Evolutionary conservation across 345 rosid genomes (phyloP), one percentile per base, ranked within the genome.

Genomic region (Moringa oleifera): DNA sequence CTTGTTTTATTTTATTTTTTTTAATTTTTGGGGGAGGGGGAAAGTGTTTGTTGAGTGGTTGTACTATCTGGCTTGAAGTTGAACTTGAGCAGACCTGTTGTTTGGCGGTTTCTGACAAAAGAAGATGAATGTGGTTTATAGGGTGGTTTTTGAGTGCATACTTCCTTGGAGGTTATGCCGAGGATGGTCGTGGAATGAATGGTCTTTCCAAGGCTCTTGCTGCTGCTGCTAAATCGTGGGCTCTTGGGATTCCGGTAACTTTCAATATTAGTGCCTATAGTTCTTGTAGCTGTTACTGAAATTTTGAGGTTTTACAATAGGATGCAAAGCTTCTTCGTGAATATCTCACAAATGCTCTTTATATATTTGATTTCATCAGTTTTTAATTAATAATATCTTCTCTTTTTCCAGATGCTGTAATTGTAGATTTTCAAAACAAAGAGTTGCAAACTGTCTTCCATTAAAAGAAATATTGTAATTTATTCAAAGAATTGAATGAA

Each of bases 71-170:
- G 50, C 36, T 61, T 57, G 10, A 36, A 23, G 46, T 18, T 25
- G 10, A 22, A 5, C 7, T 41, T 41, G 37, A 33, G 12, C n/a
- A 41, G 47, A 41, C 12, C 47, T 41, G n/a, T 41, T 41, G 47
- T 4, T 41, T 41, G 47, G 12, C 1, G 6, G 6, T 41, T 41
- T 41, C 12, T 41, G 12, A 41, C 47, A 7, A 41, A 15, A 41
- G 12, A 7, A 41, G 1, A 15, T 41, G 9, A 7, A 41, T 41
- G 3, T 3, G 8, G 33, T 8, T 28, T 28, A 62, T 62, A 90
- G 97, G 98, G 63, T 93, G 97, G 98, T 88, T 88, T 71, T 71
- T 93, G 67, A 81, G 96, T 69, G 97, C 97, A 25, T 90, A 90
- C 78, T 90, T 93, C 81, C 81, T 93, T 49, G 98, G 97, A 17